These are phyloP conservation scores for Gamarada debralockiae DNA, from an alignment of 495 filamentous ascomycete genomes.

Conservation along the genomic window DNA sequence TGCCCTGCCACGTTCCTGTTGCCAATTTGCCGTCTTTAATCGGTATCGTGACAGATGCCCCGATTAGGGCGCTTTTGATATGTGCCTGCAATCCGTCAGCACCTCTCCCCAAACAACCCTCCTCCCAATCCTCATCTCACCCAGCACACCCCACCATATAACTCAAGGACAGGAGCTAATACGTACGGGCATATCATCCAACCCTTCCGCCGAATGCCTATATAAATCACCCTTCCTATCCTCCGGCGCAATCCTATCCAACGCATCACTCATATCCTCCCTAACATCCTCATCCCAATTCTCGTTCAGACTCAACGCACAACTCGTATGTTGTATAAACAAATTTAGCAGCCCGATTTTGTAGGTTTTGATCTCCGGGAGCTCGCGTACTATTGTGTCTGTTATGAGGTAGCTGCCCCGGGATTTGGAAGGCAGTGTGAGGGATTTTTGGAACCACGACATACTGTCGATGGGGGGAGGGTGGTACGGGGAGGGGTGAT, in stretches of 20 bases:
- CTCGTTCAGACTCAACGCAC: constrained; percentile 85
- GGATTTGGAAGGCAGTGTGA: constrained; percentile 66
- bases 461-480: constrained; percentile 27
- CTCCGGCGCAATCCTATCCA: constrained; percentile 83
- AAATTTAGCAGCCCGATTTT: constrained; percentile 84
- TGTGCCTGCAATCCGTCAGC: constrained; percentile 57
- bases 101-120: background rate
- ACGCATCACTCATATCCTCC: constrained; percentile 69
- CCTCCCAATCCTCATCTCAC: background rate
- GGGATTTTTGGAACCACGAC: constrained; percentile 75
- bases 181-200: constrained; percentile 81
- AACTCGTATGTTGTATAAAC: constrained; percentile 89
- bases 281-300: constrained; percentile 80
- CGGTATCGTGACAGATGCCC: constrained; percentile 83
- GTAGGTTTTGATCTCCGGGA: constrained; percentile 76
- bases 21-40: constrained; percentile 77
- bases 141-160: background rate
- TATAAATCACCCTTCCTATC: constrained; percentile 64
- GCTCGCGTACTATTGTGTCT: constrained; percentile 55
- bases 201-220: constrained; percentile 83
- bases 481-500: constrained; percentile 4
- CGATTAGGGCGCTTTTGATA: constrained; percentile 86
- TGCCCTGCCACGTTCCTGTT: constrained; percentile 68
- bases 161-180: constrained; percentile 7
- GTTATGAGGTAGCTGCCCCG: constrained; percentile 92